phyloP scores from a whole-genome alignment of 306 rosid species.

The Ziziphus jujuba region DNA sequence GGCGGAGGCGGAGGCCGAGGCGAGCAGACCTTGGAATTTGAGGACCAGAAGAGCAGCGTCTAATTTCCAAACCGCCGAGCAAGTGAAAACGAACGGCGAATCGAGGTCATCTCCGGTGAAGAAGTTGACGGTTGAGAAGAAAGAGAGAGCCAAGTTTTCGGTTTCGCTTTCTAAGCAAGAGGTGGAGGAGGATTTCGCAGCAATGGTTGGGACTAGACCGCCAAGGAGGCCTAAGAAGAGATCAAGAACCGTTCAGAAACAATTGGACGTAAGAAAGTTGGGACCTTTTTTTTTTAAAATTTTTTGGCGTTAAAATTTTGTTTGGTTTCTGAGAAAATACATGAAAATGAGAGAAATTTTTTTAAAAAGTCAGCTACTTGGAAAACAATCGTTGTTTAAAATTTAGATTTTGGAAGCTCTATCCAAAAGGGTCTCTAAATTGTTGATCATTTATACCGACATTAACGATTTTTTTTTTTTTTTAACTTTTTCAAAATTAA shows the following conservation, averaged over 20 bases:
- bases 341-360: too few relatives aligned
- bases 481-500: neutral
- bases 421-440: too few relatives aligned
- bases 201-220: slow-evolving; percentile 29
- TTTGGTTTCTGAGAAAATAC: too few relatives aligned
- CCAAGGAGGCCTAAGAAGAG: slow-evolving; percentile 31
- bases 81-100: neutral
- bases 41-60: neutral
- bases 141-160: neutral
- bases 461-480: neutral
- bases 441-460: neutral
- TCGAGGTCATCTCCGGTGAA: neutral
- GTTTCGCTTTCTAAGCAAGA: slow-evolving; percentile 26
- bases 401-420: too few relatives aligned
- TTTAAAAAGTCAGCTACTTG: too few relatives aligned
- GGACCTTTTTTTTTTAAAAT: too few relatives aligned
- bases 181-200: slow-evolving; percentile 36
- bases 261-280: slow-evolving; percentile 33
- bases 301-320: too few relatives aligned
- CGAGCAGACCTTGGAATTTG: neutral
- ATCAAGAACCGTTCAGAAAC: slow-evolving; percentile 20
- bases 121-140: neutral
- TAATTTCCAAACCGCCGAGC: neutral
- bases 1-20: too few relatives aligned
- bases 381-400: too few relatives aligned